Conservation (phyloP, 2,329 filamentous ascomycete genomes). For the Penicillium sp. region DNA sequence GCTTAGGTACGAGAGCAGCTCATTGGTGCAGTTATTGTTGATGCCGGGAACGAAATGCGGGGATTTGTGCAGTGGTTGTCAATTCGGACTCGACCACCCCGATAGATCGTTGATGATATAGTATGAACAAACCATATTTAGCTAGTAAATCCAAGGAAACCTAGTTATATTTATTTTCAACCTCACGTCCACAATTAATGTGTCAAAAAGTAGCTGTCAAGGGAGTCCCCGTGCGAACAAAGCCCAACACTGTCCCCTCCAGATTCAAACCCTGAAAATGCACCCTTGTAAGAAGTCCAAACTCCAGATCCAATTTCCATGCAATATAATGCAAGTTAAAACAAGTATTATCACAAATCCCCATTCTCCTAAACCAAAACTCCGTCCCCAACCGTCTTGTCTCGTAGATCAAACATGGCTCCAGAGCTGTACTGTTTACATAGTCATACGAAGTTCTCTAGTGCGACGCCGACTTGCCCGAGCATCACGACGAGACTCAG, state of each 20-base stretch:
- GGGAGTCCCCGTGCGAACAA: background rate
- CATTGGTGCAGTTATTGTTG: slow-evolving; percentile 32
- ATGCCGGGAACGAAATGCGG: slow-evolving; percentile 18
- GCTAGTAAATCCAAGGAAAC: background rate
- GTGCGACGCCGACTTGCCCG: slow-evolving; percentile 35
- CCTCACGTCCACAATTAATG: background rate
- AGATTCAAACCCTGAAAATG: slow-evolving; percentile 10
- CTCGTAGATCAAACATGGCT: slow-evolving; percentile 3
- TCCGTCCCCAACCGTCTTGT: background rate
- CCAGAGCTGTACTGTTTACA: slow-evolving; percentile 24
- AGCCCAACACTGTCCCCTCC: background rate
- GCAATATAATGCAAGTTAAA: slow-evolving; percentile 11
- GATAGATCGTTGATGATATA: background rate
- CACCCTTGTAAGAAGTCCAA: background rate
- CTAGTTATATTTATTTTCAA: background rate
- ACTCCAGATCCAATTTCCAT: slow-evolving; percentile 14
- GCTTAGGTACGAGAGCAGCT: background rate
- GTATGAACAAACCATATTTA: too few relatives aligned
- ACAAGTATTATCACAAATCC: slow-evolving; percentile 13
- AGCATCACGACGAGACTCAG: slow-evolving; percentile 36
- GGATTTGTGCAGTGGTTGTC: background rate
- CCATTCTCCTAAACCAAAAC: background rate
- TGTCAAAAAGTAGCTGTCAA: background rate
- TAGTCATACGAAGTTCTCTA: slow-evolving; percentile 36
- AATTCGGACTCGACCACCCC: slow-evolving; percentile 18